Conservation (phyloP, 2,329 filamentous ascomycete species). For the Epichloe glyceriae region DNA sequence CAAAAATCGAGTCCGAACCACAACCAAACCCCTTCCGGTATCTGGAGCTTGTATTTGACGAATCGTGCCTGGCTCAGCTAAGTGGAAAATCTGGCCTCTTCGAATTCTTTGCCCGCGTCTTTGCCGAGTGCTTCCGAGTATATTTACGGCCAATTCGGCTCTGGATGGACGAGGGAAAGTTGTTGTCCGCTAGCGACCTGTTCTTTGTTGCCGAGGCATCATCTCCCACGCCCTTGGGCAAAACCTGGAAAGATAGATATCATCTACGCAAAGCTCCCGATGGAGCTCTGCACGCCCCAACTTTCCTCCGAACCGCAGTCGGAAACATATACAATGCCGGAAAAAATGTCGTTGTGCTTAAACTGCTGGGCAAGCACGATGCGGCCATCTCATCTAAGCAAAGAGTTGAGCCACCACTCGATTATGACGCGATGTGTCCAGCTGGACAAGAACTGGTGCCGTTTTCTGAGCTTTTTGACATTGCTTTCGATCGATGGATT, state of each 20-base stretch:
- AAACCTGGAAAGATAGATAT: conserved; percentile 68
- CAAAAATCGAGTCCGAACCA: conserved; percentile 37
- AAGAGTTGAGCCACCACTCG: conserved; percentile 33
- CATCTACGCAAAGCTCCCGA: conserved; percentile 47
- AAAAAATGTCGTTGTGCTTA: conserved; percentile 78
- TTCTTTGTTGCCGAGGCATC: conserved; percentile 61
- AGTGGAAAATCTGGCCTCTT: conserved; percentile 51
- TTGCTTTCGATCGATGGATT: conserved; percentile 65
- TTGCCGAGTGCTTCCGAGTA: conserved; percentile 69
- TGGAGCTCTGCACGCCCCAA: conserved; percentile 54
- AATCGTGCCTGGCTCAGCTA: conserved; percentile 56
- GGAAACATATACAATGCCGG: conserved; percentile 72
- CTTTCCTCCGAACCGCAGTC: conserved; percentile 58
- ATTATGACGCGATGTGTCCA: conserved; percentile 44
- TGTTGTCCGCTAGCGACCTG: conserved; percentile 50
- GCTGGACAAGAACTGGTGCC: conserved; percentile 39
- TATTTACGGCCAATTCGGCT: conserved; percentile 67
- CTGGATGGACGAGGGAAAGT: conserved; percentile 74
- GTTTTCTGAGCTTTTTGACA: conserved; percentile 62
- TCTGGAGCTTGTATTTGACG: conserved; percentile 64
- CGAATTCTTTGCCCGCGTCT: conserved; percentile 50
- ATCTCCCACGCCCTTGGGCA: conserved; percentile 43
- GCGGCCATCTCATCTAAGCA: conserved; percentile 16
- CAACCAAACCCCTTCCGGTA: conserved; percentile 52
- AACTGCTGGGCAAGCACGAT: conserved; percentile 48